Evolutionary conservation across 495 filamentous ascomycete genomes (phyloP), one percentile per base, ranked within the genome.

Genomic region (Aspergillus diversus): DNA sequence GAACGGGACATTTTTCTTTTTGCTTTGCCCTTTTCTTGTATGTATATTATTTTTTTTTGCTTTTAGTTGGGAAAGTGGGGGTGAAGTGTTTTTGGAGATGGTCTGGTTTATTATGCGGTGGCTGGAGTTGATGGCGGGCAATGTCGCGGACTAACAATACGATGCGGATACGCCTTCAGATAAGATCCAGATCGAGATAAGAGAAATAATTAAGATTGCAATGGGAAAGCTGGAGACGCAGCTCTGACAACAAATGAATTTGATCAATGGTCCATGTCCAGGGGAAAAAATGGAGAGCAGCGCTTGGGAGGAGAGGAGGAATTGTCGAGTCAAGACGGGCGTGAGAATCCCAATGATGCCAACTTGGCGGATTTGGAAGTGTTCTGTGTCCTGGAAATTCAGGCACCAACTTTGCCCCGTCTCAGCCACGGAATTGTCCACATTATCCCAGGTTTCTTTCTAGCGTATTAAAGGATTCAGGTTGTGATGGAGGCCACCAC

Each of bases 1-100:
- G 73, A 73, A 66, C 68, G 71, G 34, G 68, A 75, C 75, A 78
- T 77, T 66, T 68, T 74, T 13, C 63, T 21, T 59, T 57, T 51
- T 57, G 17, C 1, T 43, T 57, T 63, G 15, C 27, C 54, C 65
- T 47, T 60, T 59, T 34, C 35, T 32, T 55, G 59, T 43, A 21
- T 33, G 51, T 58, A 33, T 13, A 9, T 48, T 37, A 12, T 2
- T 54, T 43, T 33, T n/a, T 47, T 33, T 16, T 35, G 42, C 21
- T 50, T 34, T 31, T 59, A 42, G 57, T 60, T 46, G 57, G 31
- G 50, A 33, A 50, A 49, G 7, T 46, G 32, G 52, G 6, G 52
- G 33, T 55, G 17, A 34, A 33, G 15, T 5, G 27, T 43, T 15
- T 27, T 7, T 39, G 34, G 34, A 9, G 16, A 13, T 43, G 34